Evolutionary conservation across 306 rosid genomes (phyloP), one percentile per base, ranked within the genome.

Genomic region (Quercus bicolor): DNA sequence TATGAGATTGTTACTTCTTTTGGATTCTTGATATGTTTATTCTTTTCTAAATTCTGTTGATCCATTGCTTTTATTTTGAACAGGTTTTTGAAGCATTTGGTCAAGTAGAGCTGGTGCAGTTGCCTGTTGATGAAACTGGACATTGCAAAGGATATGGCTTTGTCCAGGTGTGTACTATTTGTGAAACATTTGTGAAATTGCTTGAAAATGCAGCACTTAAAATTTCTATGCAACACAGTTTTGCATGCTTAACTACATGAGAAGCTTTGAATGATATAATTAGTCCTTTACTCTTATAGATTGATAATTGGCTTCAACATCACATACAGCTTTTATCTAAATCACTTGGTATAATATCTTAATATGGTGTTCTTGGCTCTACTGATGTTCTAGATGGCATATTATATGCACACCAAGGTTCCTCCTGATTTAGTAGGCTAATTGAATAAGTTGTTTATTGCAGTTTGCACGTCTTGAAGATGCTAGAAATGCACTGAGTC

Each of bases 71-170:
- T 20, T 24, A 16, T 56, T 80, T 59, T 55, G 33, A 72, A 59
- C 85, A 95, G 99, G 99, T 95, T 68, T 95, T 95, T 84, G 99
- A 93, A 87, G 96, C 99, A 70, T 91, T 95, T 89, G 99, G 99
- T 85, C 88, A 84, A 52, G 94, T 95, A 74, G 99, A 95, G 83
- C 87, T 93, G 75, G 99, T 95, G 77, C 99, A 95, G 86, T 77
- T 95, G 86, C 99, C 99, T 64, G 84, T 84, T 72, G 99, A 95
- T 78, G 99, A 95, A 82, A 82, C 83, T 80, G 97, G 97, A 76
- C 85, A 83, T 33, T 91, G 94, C 91, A 95, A 95, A 86, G 99
- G 99, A 74, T 95, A 91, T 85, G 98, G 98, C 78, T 95, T 95
- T 86, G 94, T 95, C 61, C 98, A 95, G 98, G 99, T 92, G 75